These are phyloP conservation scores for Apocynum venetum DNA, from an alignment of 257 asterid species.

Conservation along the genomic window DNA sequence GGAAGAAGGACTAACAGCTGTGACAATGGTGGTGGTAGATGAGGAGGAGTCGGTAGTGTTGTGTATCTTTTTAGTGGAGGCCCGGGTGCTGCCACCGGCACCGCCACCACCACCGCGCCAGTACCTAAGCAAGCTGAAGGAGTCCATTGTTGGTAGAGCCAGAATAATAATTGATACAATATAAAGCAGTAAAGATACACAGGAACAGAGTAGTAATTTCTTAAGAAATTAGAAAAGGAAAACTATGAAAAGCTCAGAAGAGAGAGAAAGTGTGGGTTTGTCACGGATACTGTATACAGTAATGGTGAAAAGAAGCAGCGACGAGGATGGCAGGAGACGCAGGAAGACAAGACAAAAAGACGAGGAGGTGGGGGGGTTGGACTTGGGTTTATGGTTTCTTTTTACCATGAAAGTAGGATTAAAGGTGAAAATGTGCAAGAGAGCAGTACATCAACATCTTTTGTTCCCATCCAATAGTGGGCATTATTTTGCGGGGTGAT, in stretches of 20 bases:
- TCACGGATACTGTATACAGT: not conserved
- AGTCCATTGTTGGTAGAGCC: slow-evolving; percentile 49
- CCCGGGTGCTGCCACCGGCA: not conserved
- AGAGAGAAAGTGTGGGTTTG: not conserved
- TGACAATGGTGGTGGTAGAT: slow-evolving; percentile 9
- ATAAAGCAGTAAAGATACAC: not conserved
- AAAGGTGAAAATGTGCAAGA: not conserved
- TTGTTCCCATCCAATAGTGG: too few species aligned
- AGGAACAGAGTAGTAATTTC: not conserved
- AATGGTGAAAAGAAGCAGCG: not conserved
- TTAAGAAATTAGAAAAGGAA: not conserved
- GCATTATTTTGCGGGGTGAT: too few species aligned
- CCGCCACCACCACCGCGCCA: slow-evolving; percentile 34
- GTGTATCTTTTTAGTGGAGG: slow-evolving; percentile 1
- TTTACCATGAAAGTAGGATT: not conserved
- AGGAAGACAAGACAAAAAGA: too few species aligned
- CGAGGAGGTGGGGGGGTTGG: not conserved
- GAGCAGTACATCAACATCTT: not conserved
- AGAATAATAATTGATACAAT: slow-evolving; percentile 8
- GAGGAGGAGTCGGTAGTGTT: not conserved
- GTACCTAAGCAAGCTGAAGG: slow-evolving; percentile 41
- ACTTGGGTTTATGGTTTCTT: not conserved
- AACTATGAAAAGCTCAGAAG: not conserved
- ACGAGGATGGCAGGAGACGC: not conserved
- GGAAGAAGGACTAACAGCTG: slow-evolving; percentile 13